A percentile compares a stretch with the other conserved stretches of the same genome.
These are phyloP conservation scores for Primulina eburnea DNA, from an alignment of 257 asterid species.

Conservation along the genomic window DNA sequence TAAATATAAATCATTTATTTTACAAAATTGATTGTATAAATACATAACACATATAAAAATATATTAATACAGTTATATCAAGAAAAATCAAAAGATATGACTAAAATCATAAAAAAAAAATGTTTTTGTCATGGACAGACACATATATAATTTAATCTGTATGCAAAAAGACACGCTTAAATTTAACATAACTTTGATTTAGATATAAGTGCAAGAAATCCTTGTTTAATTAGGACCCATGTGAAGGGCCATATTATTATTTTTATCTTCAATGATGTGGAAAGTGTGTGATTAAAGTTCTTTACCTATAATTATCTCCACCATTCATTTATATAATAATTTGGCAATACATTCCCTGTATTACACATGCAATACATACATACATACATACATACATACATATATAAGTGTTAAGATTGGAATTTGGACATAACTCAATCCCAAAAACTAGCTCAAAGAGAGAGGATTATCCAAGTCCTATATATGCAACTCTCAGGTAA, in stretches of 20 bases:
- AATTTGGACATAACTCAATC: no score
- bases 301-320: slow-evolving; percentile 37
- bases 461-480: no score
- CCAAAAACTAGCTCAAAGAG: no score
- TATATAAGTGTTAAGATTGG: no score
- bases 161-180: no score
- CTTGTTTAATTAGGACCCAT: slow-evolving; percentile 48
- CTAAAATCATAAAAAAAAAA: slow-evolving; percentile 1
- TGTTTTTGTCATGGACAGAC: no score
- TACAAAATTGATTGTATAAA: no score
- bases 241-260: slow-evolving; percentile 48
- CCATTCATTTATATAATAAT: slow-evolving; percentile 2
- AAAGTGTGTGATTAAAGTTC: slow-evolving; percentile 57
- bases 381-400: no score
- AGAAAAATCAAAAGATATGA: neutral
- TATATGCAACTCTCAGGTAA: no score
- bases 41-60: no score
- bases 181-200: slow-evolving; percentile 34
- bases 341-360: neutral
- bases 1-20: no score
- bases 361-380: neutral
- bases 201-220: slow-evolving; percentile 34
- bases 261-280: slow-evolving; percentile 47
- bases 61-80: neutral
- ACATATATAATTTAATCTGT: no score